Evolutionary conservation across 2,329 filamentous ascomycete species (phyloP), one percentile per base, ranked within the genome.

Genomic region (Penicillium sp.): DNA sequence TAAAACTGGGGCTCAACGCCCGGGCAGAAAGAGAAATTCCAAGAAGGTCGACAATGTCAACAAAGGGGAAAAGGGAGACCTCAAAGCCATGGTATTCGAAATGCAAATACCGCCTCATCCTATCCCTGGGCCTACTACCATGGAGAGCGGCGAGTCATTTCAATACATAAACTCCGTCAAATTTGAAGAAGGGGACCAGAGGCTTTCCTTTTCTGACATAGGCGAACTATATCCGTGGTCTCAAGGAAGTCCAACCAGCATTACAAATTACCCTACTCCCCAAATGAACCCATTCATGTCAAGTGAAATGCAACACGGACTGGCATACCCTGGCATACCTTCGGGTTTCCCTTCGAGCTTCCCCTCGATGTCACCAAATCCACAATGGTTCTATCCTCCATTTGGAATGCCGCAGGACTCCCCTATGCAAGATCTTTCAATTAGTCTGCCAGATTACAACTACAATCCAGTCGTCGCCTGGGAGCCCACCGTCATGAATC

Each of bases 1-100:
- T 2, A 14, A 71, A 66, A 53, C 52, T n/a, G 27, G 52, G 10
- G 22, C 31, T 10, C 29, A 46, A 11, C 22, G 67, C 14, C 29
- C 29, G 27, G 35, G 2, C 47, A 63, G 27, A 65, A 68, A 48
- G 56, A 58, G 41, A n/a, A 47, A 24, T 13, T 2, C 29, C 14
- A 58, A 51, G 19, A 52, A 52, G 37, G 19, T 1, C 5, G 37
- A 33, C 3, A 35, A 52, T 24, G 22, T 21, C 16, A 24, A 43
- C 7, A 39, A 39, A 19, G 35, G 35, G 9, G 35, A 14, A 22
- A 39, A 39, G 35, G 22, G 8, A 14, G 33, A 50, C 14, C 16
- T 22, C 7, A 50, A 24, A 14, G 21, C 14, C n/a, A 16, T n/a
- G 22, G 13, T 41, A 5, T 19, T 27, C 4, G 14, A 5, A 7